Evolutionary conservation across 2,329 filamentous ascomycete species (phyloP).

Genomic region (Botrytis deweyae): DNA sequence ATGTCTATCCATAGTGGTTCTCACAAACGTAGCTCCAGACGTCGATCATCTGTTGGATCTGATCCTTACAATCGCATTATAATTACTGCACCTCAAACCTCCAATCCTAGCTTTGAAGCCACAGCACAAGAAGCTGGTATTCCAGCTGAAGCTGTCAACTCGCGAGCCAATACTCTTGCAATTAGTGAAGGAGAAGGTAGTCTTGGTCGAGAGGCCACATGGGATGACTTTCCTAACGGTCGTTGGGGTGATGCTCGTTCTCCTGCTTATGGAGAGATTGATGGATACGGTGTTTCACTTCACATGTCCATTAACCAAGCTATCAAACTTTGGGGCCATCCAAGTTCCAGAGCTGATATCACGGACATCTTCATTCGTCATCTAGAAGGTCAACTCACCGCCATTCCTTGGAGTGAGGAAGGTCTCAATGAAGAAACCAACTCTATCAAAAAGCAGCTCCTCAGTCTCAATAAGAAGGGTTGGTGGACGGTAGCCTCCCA

Average conservation of each 20-base stretch:
- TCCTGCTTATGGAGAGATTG: slow-evolving; percentile 92
- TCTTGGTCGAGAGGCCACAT: slow-evolving; percentile 89
- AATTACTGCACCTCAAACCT: slow-evolving; percentile 62
- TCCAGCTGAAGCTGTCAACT: slow-evolving; percentile 71
- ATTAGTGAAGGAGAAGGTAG: slow-evolving; percentile 93
- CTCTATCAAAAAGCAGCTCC: slow-evolving; percentile 73
- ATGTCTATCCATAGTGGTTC: slow-evolving; percentile 35
- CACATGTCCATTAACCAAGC: slow-evolving; percentile 87
- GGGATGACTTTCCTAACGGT: slow-evolving; percentile 98
- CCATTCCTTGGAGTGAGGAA: slow-evolving; percentile 93
- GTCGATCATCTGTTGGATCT: slow-evolving; percentile 64
- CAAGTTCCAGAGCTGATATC: slow-evolving; percentile 68
- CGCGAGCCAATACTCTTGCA: slow-evolving; percentile 79
- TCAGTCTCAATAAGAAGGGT: slow-evolving; percentile 73
- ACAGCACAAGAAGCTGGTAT: slow-evolving; percentile 74
- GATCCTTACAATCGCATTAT: slow-evolving; percentile 87
- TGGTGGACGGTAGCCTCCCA: slow-evolving; percentile 98
- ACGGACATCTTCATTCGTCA: slow-evolving; percentile 78
- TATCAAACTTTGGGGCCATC: slow-evolving; percentile 80
- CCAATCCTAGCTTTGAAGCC: slow-evolving; percentile 66
- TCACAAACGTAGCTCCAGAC: slow-evolving; percentile 24
- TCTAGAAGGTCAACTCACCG: slow-evolving; percentile 73
- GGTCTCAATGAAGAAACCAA: slow-evolving; percentile 79
- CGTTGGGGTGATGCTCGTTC: slow-evolving; percentile 92
- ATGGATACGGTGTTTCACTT: slow-evolving; percentile 95